Evolutionary conservation across 1,284 basidiomycete species (phyloP).

Genomic region (Fomitopsis betulina): DNA sequence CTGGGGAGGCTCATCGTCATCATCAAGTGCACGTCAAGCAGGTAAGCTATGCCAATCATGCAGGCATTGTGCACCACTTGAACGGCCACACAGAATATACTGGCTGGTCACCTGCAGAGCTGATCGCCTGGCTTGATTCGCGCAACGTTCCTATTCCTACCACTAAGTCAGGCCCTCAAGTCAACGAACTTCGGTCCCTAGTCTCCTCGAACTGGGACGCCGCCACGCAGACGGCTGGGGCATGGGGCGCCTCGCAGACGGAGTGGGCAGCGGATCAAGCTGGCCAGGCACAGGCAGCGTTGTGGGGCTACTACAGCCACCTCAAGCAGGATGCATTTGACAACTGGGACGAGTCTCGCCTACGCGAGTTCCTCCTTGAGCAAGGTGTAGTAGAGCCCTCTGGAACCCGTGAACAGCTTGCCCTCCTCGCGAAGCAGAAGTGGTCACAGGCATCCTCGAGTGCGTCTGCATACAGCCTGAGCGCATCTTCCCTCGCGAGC

Average conservation of each 20-base stretch:
- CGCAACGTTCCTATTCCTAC: constrained; percentile 49
- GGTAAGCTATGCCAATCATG: not conserved
- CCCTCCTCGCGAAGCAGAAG: constrained; percentile 71
- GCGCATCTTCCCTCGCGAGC: constrained; percentile 15
- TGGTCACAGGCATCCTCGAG: constrained; percentile 56
- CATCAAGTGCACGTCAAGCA: not conserved
- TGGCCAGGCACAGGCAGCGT: constrained; percentile 60
- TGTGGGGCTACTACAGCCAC: constrained; percentile 28
- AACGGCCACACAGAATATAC: constrained; percentile 8
- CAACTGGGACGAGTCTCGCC: constrained; percentile 76
- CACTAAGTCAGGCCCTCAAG: constrained; percentile 45
- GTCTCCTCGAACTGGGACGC: constrained; percentile 20
- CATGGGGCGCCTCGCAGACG: constrained; percentile 3
- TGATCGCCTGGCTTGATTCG: constrained; percentile 67
- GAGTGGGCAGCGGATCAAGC: constrained; percentile 64
- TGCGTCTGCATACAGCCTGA: constrained; percentile 20
- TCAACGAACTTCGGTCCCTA: constrained; percentile 17
- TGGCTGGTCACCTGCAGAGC: constrained; percentile 33
- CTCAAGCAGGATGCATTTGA: constrained; percentile 56
- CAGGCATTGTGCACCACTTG: not conserved
- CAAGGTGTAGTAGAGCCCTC: constrained; percentile 82
- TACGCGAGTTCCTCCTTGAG: constrained; percentile 82
- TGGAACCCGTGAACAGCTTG: constrained; percentile 75
- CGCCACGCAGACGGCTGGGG: constrained; percentile 34
- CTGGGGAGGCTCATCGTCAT: not conserved